Evolutionary conservation across 148 eudicot genomes (phyloP).

Genomic region (Camellia sinensis): DNA sequence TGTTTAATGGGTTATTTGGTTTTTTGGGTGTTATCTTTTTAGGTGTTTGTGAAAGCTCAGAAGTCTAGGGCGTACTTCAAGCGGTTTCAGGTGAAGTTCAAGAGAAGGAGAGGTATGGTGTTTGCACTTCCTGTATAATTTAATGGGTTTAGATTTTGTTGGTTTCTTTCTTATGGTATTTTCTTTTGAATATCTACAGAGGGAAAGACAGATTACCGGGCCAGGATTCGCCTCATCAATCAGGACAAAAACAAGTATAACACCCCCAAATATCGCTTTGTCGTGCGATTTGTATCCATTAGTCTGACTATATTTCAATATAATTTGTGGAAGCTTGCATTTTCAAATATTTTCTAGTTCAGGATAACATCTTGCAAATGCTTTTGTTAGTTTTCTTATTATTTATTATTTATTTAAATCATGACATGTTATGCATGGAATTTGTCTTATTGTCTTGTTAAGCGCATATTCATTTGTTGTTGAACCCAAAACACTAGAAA

Average conservation of each 20-base stretch:
- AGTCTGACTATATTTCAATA: background rate
- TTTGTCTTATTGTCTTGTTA: background rate
- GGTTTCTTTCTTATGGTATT: background rate
- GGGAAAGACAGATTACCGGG: slow-evolving; percentile 93
- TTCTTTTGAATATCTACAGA: slow-evolving; percentile 29
- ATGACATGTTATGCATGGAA: background rate
- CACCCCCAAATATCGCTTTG: slow-evolving; percentile 78
- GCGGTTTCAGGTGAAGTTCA: slow-evolving; percentile 72
- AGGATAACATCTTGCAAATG: background rate
- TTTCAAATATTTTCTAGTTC: background rate
- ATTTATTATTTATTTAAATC: background rate
- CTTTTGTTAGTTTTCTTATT: background rate
- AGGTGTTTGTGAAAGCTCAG: slow-evolving; percentile 65
- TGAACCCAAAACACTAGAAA: background rate
- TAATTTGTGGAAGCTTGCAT: background rate
- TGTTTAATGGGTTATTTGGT: background rate
- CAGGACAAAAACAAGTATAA: slow-evolving; percentile 93
- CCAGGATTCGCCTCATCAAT: slow-evolving; percentile 67
- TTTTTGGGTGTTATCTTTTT: background rate
- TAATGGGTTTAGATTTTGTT: background rate
- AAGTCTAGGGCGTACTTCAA: slow-evolving; percentile 66
- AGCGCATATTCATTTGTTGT: background rate
- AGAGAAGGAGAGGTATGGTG: slow-evolving; percentile 74
- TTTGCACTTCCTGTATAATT: background rate
- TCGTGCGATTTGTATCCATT: slow-evolving; percentile 76